These are phyloP conservation scores for Botryotinia globosa DNA, from an alignment of 2,329 filamentous ascomycete species.

Conservation along the genomic window DNA sequence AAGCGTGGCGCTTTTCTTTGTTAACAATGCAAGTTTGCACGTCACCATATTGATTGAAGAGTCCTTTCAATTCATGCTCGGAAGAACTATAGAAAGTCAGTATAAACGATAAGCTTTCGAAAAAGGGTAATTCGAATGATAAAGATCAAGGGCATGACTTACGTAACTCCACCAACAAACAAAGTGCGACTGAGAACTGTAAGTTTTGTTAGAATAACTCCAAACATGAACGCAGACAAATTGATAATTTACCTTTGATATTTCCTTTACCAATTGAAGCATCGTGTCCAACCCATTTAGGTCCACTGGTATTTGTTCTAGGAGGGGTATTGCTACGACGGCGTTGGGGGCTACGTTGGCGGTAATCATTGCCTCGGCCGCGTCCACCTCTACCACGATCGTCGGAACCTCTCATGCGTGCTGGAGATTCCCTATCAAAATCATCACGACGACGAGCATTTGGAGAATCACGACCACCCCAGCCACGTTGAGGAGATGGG, in stretches of 20 bases:
- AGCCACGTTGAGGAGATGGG: constrained; percentile 73
- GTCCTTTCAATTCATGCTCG: constrained; percentile 74
- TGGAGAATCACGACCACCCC: constrained; percentile 60
- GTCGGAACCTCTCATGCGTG: constrained; percentile 54
- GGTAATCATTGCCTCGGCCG: constrained; percentile 66
- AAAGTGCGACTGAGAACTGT: constrained; percentile 85
- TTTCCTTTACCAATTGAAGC: constrained; percentile 66
- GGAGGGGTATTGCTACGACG: constrained; percentile 61
- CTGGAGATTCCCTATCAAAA: constrained; percentile 68
- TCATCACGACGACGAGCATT: constrained; percentile 46
- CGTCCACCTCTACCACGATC: constrained; percentile 51
- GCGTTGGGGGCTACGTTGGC: constrained; percentile 80
- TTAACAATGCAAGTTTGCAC: constrained; percentile 99
- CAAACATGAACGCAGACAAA: constrained; percentile 16
- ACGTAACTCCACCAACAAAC: constrained; percentile 94
- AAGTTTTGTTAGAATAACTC: constrained; percentile 28
- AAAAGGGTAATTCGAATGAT: constrained; percentile 15
- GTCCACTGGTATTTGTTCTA: constrained; percentile 45
- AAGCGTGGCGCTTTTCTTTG: constrained; percentile 95
- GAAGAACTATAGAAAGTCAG: constrained; percentile 55
- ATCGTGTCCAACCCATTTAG: constrained; percentile 82
- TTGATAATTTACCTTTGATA: constrained; percentile 63
- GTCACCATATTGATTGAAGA: constrained; percentile 78
- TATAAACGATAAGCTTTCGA: constrained; percentile 6
- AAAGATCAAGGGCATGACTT: constrained; percentile 43